Base-by-base conservation (phyloP, 306 rosid species). In the Rubus idaeus region DNA sequence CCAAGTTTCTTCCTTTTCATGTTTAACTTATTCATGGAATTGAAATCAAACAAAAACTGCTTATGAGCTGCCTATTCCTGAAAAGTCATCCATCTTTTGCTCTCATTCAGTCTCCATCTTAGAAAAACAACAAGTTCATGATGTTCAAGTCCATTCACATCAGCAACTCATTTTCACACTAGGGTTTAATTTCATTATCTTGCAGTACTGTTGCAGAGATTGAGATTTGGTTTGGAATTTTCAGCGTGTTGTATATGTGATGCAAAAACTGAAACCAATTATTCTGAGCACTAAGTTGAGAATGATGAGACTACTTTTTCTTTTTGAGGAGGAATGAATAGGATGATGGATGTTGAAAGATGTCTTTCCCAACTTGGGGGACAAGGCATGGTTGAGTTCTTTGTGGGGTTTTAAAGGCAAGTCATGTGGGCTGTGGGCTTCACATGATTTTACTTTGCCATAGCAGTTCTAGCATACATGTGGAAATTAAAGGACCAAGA, bases 331-430 rank as follows among this genome's bases (percentile, higher is more conserved):
- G 71, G 76, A 56, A 60, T 80, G 63, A 73, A 82, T 40, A 61
- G 69, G 72, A 35, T 68, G 17, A 56, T 71, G 83, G 86, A 75
- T 75, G 84, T 83, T 71, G 86, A 87, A 82, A 86, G 63, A 83
- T 71, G 86, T 79, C 81, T 53, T 78, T 87, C 84, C 85, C 91
- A 82, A 62, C 79, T 76, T 20, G 30, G 77, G 91, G 76, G 89
- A 86, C 89, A 81, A 83, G 83, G 83, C 74, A 77, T 83, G 87
- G 88, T 73, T 83, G 81, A 84, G 84, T 73, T 82, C 77, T 83
- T 77, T 65, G 74, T 74, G 78, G 78, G 84, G 63, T 73, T 69
- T 70, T 79, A 20, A 42, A 73, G 66, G 55, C 55, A 75, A 83
- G 78, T 75, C 84, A 68, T 63, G 40, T 30, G 35, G 35, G 73